Evolutionary conservation across 2,329 filamentous ascomycete genomes (phyloP), one percentile per base, ranked within the genome.

Genomic region (Arthrocladium fulminans): DNA sequence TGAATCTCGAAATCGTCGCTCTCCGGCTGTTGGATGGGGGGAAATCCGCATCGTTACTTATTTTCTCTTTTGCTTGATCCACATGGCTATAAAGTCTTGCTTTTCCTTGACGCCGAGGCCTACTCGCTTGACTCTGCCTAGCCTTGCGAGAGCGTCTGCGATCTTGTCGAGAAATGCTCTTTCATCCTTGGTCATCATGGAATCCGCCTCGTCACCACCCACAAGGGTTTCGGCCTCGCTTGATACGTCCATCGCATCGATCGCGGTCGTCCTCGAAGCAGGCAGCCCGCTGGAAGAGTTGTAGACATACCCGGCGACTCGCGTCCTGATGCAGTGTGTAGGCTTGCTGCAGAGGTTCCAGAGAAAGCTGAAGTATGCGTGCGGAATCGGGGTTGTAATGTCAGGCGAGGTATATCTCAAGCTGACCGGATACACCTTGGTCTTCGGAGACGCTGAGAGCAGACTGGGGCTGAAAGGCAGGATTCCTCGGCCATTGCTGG

Each of bases 401-500:
- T 97, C 89, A 3, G 84, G 77, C 0, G 90, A 86, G 0, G 87
- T 85, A 65, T 97, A 98, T 45, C 89, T 81, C 54, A 98, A 73
- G 65, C 84, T 94, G 51, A 98, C 77, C 1, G 92, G 89, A 69
- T 94, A 97, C 57, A 98, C 87, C 61, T 83, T 84, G 7, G 82
- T 82, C 47, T 76, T 73, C 4, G 78, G 64, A 0, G 83, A 79
- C 0, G 79, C 79, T 13, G 80, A 76, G 2, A 92, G 71, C 1
- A 98, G 73, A 44, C 81, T 83, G 0, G 85, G 87, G 52, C 84
- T 87, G 48, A 95, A 79, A 1, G 88, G 86, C 10, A 98, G 69
- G 53, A 97, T 89, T 3, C 84, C 92, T 57, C 86, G 83, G 53
- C 90, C 90, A 62, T 98, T 98, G 38, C 88, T 95, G 1, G 92